Percentiles rank a stretch among this genome's conserved stretches.
phyloP scores from a whole-genome alignment of 2,329 filamentous ascomycete genomes.

The Seiridium cupressi region DNA sequence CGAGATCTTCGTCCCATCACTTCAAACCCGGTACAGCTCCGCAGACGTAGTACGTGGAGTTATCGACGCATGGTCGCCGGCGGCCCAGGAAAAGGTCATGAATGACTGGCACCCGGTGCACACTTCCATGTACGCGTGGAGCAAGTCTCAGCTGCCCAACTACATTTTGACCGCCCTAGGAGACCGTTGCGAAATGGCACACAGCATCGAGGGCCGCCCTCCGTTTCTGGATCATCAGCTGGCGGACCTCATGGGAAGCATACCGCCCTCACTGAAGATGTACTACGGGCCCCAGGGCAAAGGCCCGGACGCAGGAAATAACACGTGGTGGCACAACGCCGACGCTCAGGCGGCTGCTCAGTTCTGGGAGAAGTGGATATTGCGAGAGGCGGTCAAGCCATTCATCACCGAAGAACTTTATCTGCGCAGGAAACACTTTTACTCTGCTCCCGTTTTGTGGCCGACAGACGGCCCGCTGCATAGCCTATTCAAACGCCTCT shows the following conservation, averaged over 20 bases:
- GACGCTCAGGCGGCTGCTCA: background rate
- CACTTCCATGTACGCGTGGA: constrained; percentile 14
- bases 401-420: constrained; percentile 43
- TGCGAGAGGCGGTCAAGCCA: constrained; percentile 15
- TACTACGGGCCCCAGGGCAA: constrained; percentile 9
- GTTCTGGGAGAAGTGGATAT: constrained; percentile 19
- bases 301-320: constrained; percentile 6
- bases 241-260: constrained; percentile 11
- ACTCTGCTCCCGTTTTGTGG: constrained; percentile 40
- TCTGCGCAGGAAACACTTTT: constrained; percentile 46
- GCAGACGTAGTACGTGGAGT: constrained; percentile 1
- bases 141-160: constrained; percentile 11
- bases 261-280: constrained; percentile 16
- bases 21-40: background rate
- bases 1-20: background rate
- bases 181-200: constrained; percentile 18
- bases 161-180: constrained; percentile 13
- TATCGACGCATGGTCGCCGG: constrained; percentile 3
- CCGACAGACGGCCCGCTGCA: constrained; percentile 41
- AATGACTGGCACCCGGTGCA: constrained; percentile 14
- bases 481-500: constrained; percentile 23
- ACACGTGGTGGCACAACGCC: constrained; percentile 6
- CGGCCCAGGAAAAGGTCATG: constrained; percentile 8
- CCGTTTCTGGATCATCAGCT: constrained; percentile 17
- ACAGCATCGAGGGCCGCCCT: constrained; percentile 16